Base-by-base conservation (phyloP, 768 basidiomycete genomes). In the Boletus pseudo-olivaceus region DNA sequence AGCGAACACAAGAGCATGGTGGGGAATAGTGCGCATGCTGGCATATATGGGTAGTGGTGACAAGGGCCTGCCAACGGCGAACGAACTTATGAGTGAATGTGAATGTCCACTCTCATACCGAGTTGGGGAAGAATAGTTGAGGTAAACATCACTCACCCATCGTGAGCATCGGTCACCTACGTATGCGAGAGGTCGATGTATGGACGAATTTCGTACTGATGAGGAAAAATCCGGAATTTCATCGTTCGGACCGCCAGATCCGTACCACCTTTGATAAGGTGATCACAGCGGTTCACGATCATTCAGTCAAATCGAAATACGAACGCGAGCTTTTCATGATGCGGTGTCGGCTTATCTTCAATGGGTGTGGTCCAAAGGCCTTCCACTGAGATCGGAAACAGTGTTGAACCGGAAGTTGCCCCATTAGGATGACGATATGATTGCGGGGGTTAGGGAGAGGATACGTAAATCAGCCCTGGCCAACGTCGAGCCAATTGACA, bases 401-500 rank as follows among this genome's bases (percentile, higher is more conserved):
- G n/a, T 20, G 41, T 37, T 11, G 33, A 23, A 29, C 49, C 11
- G 4, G 20, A 39, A 38, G 19, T 38, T 26, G 4, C 29, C 41
- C 15, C 20, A 32, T 26, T 19, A 26, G 35, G 30, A 15, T 30
- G 39, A 15, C 10, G 6, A 23, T 49, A 10, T 45, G 29, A 43
- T 15, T 4, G 17, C n/a, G 27, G 19, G 26, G 8, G 38, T 27
- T 30, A 15, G 45, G 26, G 29, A 34, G 23, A 10, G n/a, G 34
- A 8, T 45, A 55, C 43, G 53, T 55, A 45, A 53, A 54, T 20
- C 30, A 45, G 10, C n/a, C 19, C 42, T 54, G 23, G 23, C n/a
- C 20, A 2, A 27, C 19, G 23, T 46, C 7, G 30, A 30, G 19
- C 15, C 15, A 15, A 12, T 32, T 15, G 29, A 44, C 19, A 53